These are phyloP conservation scores for Pogostemon cablin DNA, from an alignment of 257 asterid species.

Conservation along the genomic window DNA sequence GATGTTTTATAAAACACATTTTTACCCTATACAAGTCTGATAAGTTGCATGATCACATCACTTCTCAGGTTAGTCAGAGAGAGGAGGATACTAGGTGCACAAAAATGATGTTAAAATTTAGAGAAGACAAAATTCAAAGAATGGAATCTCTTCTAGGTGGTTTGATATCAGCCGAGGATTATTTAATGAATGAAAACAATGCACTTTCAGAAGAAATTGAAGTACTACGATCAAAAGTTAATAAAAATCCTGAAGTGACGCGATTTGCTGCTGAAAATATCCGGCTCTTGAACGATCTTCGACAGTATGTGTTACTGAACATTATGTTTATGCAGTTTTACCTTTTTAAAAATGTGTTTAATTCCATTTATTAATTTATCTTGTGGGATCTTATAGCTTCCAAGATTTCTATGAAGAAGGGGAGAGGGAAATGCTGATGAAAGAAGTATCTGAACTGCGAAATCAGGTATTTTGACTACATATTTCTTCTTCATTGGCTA, in stretches of 20 bases:
- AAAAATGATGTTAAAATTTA: slow-evolving; percentile 94
- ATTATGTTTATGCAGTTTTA: background rate
- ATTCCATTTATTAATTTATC: slow-evolving; percentile 16
- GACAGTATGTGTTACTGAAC: slow-evolving; percentile 48
- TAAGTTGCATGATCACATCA: slow-evolving; percentile 15
- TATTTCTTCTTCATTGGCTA: background rate
- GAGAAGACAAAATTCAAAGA: slow-evolving; percentile 97
- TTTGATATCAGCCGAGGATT: slow-evolving; percentile 62
- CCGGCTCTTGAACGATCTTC: slow-evolving; percentile 83
- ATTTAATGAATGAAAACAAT: slow-evolving; percentile 70
- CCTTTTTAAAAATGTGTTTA: slow-evolving; percentile 1
- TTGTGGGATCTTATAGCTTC: slow-evolving; percentile 48
- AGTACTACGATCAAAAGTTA: slow-evolving; percentile 69
- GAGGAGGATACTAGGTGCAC: slow-evolving; percentile 95
- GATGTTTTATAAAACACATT: slow-evolving; percentile 13
- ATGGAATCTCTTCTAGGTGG: slow-evolving; percentile 85
- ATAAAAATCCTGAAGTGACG: slow-evolving; percentile 95
- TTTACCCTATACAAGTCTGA: slow-evolving; percentile 15
- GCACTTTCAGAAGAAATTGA: slow-evolving; percentile 74
- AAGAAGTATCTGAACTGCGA: slow-evolving; percentile 77
- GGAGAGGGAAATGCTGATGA: slow-evolving; percentile 80
- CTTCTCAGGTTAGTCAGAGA: slow-evolving; percentile 79
- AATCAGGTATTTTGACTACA: slow-evolving; percentile 60
- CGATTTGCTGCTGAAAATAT: slow-evolving; percentile 94
- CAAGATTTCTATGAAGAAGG: slow-evolving; percentile 98